These are phyloP conservation scores for Cyberlindnera lachancei DNA, from an alignment of 805 yeast species.

Conservation along the genomic window DNA sequence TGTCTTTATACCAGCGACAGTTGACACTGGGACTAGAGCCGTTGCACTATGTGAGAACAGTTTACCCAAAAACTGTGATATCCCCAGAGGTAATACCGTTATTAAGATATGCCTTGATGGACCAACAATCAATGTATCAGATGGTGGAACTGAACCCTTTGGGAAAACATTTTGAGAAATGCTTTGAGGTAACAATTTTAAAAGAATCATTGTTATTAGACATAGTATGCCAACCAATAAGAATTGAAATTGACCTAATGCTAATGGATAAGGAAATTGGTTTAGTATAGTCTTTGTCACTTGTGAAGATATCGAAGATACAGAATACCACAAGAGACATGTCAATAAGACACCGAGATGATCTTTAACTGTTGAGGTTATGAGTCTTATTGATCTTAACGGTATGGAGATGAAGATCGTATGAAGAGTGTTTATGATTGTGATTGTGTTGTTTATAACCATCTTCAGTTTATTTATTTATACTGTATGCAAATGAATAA, in stretches of 20 bases:
- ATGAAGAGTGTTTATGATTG: too few species aligned
- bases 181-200: slow-evolving; percentile 25
- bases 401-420: too few species aligned
- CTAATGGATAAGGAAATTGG: slow-evolving; percentile 52
- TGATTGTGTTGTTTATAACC: not conserved
- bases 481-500: too few species aligned
- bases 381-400: too few species aligned
- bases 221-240: slow-evolving; percentile 41
- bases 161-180: slow-evolving; percentile 40
- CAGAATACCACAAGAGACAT: slow-evolving; percentile 53
- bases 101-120: slow-evolving; percentile 36
- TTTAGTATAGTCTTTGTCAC: slow-evolving; percentile 49
- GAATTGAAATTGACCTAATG: slow-evolving; percentile 60
- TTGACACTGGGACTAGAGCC: slow-evolving; percentile 56
- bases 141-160: slow-evolving; percentile 42
- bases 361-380: slow-evolving; percentile 1
- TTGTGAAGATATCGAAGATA: slow-evolving; percentile 60
- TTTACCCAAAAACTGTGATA: slow-evolving; percentile 61
- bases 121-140: slow-evolving; percentile 14
- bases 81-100: slow-evolving; percentile 54
- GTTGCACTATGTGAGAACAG: slow-evolving; percentile 58
- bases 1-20: slow-evolving; percentile 66
- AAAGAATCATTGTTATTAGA: slow-evolving; percentile 28
- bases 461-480: too few species aligned
- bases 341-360: slow-evolving; percentile 12